Percentiles rank a stretch among this genome's conserved stretches.
Conservation (phyloP, 2,329 filamentous ascomycete species). For the Alternaria brassicae region DNA sequence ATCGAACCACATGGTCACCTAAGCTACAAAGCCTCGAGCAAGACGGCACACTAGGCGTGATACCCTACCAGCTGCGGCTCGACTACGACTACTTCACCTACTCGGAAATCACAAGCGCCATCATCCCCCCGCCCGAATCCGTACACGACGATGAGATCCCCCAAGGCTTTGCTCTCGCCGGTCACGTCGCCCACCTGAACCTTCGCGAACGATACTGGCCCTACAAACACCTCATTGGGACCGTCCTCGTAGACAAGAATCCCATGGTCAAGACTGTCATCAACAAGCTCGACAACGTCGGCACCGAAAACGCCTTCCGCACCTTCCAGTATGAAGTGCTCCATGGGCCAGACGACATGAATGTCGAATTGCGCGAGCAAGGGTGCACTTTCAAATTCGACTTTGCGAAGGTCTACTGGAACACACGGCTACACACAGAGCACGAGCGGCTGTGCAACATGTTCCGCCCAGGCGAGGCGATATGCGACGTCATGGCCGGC, state of each 20-base stretch:
- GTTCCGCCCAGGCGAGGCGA: constrained; percentile 84
- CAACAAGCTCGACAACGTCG: constrained; percentile 92
- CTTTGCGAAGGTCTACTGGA: constrained; percentile 98
- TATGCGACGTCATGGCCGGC: constrained; percentile 96
- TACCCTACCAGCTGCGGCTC: constrained; percentile 77
- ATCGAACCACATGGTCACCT: constrained; percentile 77
- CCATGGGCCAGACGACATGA: constrained; percentile 79
- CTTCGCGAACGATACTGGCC: constrained; percentile 81
- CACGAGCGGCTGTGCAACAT: constrained; percentile 78
- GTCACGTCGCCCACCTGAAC: constrained; percentile 95
- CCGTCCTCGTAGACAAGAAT: constrained; percentile 91
- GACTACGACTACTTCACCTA: constrained; percentile 89
- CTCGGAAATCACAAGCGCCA: constrained; percentile 79
- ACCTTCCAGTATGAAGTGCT: constrained; percentile 94
- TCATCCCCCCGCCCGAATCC: constrained; percentile 73
- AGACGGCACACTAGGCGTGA: constrained; percentile 70
- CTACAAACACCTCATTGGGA: constrained; percentile 84
- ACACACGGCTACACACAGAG: constrained; percentile 87
- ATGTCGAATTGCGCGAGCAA: constrained; percentile 82
- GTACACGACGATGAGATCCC: constrained; percentile 82
- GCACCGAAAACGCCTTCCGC: constrained; percentile 81
- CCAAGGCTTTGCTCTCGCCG: constrained; percentile 84
- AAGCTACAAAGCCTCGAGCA: constrained; percentile 73
- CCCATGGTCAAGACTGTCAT: constrained; percentile 83
- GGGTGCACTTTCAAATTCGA: constrained; percentile 90